Conservation (phyloP, 1,284 basidiomycete genomes). For the Dichomitus squalens region DNA sequence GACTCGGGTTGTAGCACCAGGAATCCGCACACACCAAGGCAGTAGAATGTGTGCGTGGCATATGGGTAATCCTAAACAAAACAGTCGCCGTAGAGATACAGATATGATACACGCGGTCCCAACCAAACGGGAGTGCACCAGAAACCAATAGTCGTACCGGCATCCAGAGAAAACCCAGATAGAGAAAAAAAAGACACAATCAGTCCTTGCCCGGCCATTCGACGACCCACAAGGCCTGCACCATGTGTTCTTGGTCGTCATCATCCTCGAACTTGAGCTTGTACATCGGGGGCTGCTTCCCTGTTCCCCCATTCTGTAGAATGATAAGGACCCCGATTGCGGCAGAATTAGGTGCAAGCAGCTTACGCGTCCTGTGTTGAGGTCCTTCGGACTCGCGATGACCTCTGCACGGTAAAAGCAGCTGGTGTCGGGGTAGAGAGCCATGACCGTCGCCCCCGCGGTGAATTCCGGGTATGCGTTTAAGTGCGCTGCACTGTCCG, state of each 20-base stretch:
- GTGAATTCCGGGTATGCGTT: conserved; percentile 71
- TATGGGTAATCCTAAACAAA: background rate
- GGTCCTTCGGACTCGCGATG: conserved; percentile 62
- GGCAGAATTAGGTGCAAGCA: background rate
- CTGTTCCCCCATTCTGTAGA: background rate
- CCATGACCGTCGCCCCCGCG: conserved; percentile 75
- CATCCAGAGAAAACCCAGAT: background rate
- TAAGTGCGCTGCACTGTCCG: conserved; percentile 61
- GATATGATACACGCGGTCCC: conserved; percentile 1
- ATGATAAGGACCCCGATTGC: background rate
- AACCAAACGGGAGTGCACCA: background rate
- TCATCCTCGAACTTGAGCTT: conserved; percentile 84
- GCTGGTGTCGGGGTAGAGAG: conserved; percentile 82
- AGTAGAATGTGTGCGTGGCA: background rate
- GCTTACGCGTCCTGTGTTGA: conserved; percentile 50
- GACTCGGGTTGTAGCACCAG: background rate
- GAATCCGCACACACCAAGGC: background rate
- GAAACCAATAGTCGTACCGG: background rate
- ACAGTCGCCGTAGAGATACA: conserved; percentile 1
- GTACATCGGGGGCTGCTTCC: conserved; percentile 52
- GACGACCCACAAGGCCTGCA: conserved; percentile 74
- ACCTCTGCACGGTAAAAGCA: conserved; percentile 86
- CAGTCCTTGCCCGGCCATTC: conserved; percentile 59
- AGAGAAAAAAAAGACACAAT: background rate
- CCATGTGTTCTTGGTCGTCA: conserved; percentile 74